phyloP scores from a whole-genome alignment of 495 filamentous ascomycete genomes.

The Penicillium salamii region DNA sequence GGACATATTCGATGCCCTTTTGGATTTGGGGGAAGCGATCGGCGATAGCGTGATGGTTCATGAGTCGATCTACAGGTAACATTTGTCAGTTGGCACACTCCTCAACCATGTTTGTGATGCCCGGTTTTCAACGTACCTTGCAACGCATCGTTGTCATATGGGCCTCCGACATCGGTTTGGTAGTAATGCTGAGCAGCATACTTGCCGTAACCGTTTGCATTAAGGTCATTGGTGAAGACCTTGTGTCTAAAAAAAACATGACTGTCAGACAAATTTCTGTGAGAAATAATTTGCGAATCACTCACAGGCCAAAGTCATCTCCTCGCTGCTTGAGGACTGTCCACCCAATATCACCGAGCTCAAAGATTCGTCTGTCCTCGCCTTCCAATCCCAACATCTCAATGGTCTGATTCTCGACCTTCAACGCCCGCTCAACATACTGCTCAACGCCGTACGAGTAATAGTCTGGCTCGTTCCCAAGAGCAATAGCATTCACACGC shows the following conservation, averaged over 20 bases:
- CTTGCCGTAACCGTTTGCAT: slow-evolving; percentile 11
- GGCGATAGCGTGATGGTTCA: slow-evolving; percentile 25
- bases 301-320: background rate
- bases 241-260: slow-evolving; percentile 2
- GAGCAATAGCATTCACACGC: slow-evolving; percentile 20
- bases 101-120: too few relatives aligned
- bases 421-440: slow-evolving; percentile 9
- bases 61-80: slow-evolving; percentile 3
- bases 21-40: slow-evolving; percentile 4
- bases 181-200: slow-evolving; percentile 23
- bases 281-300: background rate
- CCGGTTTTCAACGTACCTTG: background rate
- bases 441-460: slow-evolving; percentile 7
- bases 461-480: slow-evolving; percentile 25
- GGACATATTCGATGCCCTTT: background rate
- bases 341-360: slow-evolving; percentile 16
- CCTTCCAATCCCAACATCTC: slow-evolving; percentile 6
- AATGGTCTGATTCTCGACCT: slow-evolving; percentile 9
- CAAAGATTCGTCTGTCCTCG: slow-evolving; percentile 11
- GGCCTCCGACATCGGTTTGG: slow-evolving; percentile 7
- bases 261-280: background rate
- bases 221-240: slow-evolving; percentile 4
- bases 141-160: background rate
- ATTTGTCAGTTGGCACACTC: background rate
- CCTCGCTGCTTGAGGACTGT: slow-evolving; percentile 1